A percentile compares a stretch with the other conserved stretches of the same genome.
phyloP scores from a whole-genome alignment of 805 yeast species.

The Clavispora carvajalis region DNA sequence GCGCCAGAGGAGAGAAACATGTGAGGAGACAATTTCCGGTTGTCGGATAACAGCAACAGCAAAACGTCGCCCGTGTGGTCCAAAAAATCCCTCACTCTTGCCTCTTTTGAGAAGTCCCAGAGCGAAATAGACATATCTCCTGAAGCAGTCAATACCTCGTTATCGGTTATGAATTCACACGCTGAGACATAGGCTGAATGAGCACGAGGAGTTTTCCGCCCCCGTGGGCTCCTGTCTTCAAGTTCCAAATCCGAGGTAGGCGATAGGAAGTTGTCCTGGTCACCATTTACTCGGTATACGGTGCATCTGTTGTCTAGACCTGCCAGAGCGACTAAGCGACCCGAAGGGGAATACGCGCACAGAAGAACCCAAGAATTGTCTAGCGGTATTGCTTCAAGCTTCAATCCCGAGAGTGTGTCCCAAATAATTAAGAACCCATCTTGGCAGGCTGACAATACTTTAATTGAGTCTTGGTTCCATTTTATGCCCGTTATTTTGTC shows the following conservation, averaged over 20 bases:
- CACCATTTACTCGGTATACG: slow-evolving; percentile 42
- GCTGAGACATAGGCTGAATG: slow-evolving; percentile 81
- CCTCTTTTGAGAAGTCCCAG: slow-evolving; percentile 74
- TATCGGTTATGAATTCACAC: slow-evolving; percentile 58
- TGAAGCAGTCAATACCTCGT: slow-evolving; percentile 59
- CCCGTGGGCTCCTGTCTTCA: slow-evolving; percentile 2
- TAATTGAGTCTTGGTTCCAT: slow-evolving; percentile 63
- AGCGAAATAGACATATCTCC: slow-evolving; percentile 77
- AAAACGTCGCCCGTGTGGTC: slow-evolving; percentile 75
- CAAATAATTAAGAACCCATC: slow-evolving; percentile 83
- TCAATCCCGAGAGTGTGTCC: slow-evolving; percentile 72
- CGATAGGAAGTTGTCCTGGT: not conserved
- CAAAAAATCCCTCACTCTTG: slow-evolving; percentile 45
- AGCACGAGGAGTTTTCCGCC: slow-evolving; percentile 38
- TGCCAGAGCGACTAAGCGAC: slow-evolving; percentile 66
- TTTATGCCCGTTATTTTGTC: slow-evolving; percentile 65
- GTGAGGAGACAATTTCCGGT: slow-evolving; percentile 7
- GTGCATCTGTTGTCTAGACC: slow-evolving; percentile 81
- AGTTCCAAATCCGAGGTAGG: slow-evolving; percentile 7
- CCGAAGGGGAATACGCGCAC: slow-evolving; percentile 68
- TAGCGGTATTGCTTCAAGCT: slow-evolving; percentile 62
- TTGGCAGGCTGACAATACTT: slow-evolving; percentile 69
- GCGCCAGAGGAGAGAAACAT: slow-evolving; percentile 59
- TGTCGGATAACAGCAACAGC: slow-evolving; percentile 27
- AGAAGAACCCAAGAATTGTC: slow-evolving; percentile 77